These are phyloP conservation scores for Suillus lakei DNA, from an alignment of 768 basidiomycete species.

Conservation along the genomic window DNA sequence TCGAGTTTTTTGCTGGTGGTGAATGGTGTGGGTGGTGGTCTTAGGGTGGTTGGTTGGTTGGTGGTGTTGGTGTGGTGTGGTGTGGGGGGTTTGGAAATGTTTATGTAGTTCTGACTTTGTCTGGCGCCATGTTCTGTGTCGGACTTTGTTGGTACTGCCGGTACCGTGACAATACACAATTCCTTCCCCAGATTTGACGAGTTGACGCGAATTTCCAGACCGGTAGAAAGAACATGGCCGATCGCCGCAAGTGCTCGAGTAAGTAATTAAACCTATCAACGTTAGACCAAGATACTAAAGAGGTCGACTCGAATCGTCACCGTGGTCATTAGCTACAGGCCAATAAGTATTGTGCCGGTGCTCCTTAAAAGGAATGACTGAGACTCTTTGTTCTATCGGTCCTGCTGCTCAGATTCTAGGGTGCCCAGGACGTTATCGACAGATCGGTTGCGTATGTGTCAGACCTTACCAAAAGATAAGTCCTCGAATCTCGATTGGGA, in stretches of 20 bases:
- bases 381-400: neutral
- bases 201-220: too few species aligned
- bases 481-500: neutral
- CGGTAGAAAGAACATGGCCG: neutral
- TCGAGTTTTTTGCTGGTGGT: constrained; percentile 19
- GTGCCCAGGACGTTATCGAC: neutral
- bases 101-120: constrained; percentile 7
- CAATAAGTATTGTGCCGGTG: too few species aligned
- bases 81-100: constrained; percentile 11
- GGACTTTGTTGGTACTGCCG: neutral
- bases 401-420: neutral
- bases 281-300: neutral
- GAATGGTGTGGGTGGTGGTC: constrained; percentile 20
- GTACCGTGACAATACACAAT: neutral
- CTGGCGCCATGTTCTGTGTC: constrained; percentile 3
- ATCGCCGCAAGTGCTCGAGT: neutral
- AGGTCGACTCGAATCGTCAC: neutral
- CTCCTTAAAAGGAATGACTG: too few species aligned
- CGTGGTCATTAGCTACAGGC: too few species aligned
- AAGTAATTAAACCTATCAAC: neutral
- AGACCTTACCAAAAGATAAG: neutral
- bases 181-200: neutral
- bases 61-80: constrained; percentile 18
- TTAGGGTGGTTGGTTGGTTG: constrained; percentile 10
- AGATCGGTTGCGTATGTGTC: neutral